phyloP scores from a whole-genome alignment of 768 basidiomycete species.

The Russula dissimulans region DNA sequence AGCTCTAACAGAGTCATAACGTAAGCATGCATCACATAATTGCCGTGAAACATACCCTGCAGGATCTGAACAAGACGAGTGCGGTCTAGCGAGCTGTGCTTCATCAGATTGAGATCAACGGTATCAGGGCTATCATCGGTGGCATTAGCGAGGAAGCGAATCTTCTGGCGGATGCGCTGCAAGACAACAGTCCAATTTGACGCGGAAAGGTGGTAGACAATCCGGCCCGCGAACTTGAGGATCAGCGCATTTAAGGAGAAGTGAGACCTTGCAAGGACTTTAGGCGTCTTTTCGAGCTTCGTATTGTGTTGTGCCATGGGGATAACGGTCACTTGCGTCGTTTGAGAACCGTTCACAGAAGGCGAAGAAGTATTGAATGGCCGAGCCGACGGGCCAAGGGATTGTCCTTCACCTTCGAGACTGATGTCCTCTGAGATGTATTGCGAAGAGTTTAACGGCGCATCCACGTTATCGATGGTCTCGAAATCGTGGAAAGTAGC shows the following conservation, averaged over 20 bases:
- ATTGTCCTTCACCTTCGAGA: background rate
- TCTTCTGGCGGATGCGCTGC: constrained; percentile 56
- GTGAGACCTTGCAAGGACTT: constrained; percentile 47
- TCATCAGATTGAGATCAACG: constrained; percentile 68
- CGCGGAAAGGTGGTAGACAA: constrained; percentile 80
- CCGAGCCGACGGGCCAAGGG: constrained; percentile 1
- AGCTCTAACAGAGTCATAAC: constrained; percentile 41
- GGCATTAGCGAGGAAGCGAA: constrained; percentile 50
- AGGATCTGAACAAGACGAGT: constrained; percentile 59
- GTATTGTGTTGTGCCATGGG: constrained; percentile 22
- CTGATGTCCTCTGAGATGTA: constrained; percentile 15
- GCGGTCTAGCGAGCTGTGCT: constrained; percentile 66
- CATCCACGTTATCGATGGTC: constrained; percentile 34
- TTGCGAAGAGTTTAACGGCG: constrained; percentile 20
- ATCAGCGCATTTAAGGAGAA: constrained; percentile 52
- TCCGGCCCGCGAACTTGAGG: constrained; percentile 62
- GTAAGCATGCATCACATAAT: background rate
- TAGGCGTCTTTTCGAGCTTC: constrained; percentile 54
- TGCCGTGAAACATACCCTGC: constrained; percentile 39
- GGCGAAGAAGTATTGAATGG: constrained; percentile 11
- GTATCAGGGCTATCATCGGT: constrained; percentile 53
- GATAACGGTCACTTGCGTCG: constrained; percentile 19
- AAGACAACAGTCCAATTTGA: constrained; percentile 82
- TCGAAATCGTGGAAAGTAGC: constrained; percentile 67
- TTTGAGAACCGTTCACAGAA: constrained; percentile 19